Percentiles rank a stretch among this genome's conserved stretches.
phyloP scores from a whole-genome alignment of 805 yeast genomes.

The Wickerhamiella siamensis region DNA sequence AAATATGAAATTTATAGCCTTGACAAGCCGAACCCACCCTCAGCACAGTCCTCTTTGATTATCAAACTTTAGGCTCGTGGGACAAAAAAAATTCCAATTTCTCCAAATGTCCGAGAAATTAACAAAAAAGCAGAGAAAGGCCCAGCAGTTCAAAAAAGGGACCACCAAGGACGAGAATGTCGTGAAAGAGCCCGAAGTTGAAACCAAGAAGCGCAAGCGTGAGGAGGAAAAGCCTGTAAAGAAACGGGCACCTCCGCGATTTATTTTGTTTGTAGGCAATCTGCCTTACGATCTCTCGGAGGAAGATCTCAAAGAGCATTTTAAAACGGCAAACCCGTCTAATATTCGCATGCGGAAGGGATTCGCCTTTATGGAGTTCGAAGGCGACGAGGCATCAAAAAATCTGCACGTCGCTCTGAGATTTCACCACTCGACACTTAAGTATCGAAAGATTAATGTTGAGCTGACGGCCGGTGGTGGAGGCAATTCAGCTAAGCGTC shows the following conservation, averaged over 20 bases:
- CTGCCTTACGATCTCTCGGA: constrained; percentile 59
- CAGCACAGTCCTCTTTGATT: too few relatives aligned
- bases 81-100: too few relatives aligned
- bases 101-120: constrained; percentile 14
- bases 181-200: constrained; percentile 22
- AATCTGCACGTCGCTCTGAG: constrained; percentile 74
- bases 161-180: constrained; percentile 35
- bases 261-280: constrained; percentile 80
- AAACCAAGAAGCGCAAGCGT: constrained; percentile 8
- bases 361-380: constrained; percentile 82
- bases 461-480: constrained; percentile 98
- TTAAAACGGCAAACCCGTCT: constrained; percentile 55
- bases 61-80: too few relatives aligned
- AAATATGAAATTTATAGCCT: too few relatives aligned
- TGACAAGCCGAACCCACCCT: too few relatives aligned
- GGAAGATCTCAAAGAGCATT: constrained; percentile 52
- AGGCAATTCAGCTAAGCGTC: constrained; percentile 55
- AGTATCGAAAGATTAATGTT: constrained; percentile 73
- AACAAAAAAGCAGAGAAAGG: constrained; percentile 22
- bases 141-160: constrained; percentile 17
- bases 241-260: constrained; percentile 65
- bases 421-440: constrained; percentile 62
- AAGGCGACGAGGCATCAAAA: constrained; percentile 50
- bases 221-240: constrained; percentile 27
- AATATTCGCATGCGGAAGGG: constrained; percentile 76